Evolutionary conservation across 768 basidiomycete genomes (phyloP).

Genomic region (Suillus occidentalis): DNA sequence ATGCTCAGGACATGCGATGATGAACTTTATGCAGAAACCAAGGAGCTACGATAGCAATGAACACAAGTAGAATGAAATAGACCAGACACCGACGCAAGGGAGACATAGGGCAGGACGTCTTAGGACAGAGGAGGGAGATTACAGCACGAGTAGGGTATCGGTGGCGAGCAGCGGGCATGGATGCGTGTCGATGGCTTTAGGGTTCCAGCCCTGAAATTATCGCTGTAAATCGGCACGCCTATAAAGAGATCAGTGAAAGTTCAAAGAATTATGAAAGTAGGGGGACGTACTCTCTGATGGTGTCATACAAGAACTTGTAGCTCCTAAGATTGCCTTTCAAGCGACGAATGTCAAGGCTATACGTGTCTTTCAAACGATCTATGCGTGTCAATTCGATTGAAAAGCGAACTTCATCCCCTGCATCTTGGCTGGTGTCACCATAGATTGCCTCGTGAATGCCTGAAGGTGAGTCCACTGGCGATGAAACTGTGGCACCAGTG

Average conservation of each 20-base stretch:
- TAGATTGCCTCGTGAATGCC: conserved; percentile 59
- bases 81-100: conserved; percentile 7
- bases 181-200: conserved; percentile 12
- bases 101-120: background rate
- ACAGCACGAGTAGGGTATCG: conserved; percentile 32
- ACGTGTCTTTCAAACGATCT: conserved; percentile 87
- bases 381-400: conserved; percentile 91
- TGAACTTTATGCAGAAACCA: conserved; percentile 6
- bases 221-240: conserved; percentile 41
- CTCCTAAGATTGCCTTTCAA: conserved; percentile 91
- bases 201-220: conserved; percentile 30
- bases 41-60: conserved; percentile 11
- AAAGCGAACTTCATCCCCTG: conserved; percentile 95
- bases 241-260: conserved; percentile 14
- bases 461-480: conserved; percentile 37
- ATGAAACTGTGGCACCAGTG: conserved; percentile 21
- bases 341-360: conserved; percentile 88
- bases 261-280: conserved; percentile 8
- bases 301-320: conserved; percentile 91
- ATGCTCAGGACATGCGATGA: conserved; percentile 2
- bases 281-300: conserved; percentile 72
- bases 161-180: conserved; percentile 7
- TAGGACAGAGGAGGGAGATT: conserved; percentile 18
- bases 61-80: background rate
- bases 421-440: conserved; percentile 78